Conservation (phyloP, 345 rosid genomes). For the Brassica juncea region DNA sequence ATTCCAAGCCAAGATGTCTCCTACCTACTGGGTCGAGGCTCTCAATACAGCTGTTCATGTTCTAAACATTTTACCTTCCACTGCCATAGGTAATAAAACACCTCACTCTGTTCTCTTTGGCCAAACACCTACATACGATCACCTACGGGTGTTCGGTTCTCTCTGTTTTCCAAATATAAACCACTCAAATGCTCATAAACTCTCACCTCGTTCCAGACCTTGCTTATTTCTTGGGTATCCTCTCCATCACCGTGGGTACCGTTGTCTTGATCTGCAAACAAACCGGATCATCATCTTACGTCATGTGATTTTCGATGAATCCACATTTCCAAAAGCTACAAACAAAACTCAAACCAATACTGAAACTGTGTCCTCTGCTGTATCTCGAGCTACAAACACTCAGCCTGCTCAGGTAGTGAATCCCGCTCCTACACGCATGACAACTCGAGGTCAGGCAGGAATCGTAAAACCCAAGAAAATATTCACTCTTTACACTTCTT, state of each 20-base stretch:
- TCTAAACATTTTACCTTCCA: not conserved
- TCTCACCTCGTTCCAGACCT: rapidly evolving
- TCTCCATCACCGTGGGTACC: not conserved
- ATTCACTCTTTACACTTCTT: not conserved
- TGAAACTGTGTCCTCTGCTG: no score
- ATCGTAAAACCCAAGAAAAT: not conserved
- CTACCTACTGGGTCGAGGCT: not conserved
- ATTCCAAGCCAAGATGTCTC: not conserved
- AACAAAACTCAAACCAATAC: no score
- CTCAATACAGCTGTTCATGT: not conserved
- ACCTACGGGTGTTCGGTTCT: not conserved
- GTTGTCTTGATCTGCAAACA: not conserved
- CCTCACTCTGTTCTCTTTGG: not conserved
- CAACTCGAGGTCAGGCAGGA: not conserved
- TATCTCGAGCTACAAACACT: no score
- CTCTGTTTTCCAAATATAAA: not conserved
- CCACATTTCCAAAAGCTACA: not conserved
- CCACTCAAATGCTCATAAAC: not conserved
- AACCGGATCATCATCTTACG: not conserved
- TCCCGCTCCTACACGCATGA: not conserved
- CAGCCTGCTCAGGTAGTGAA: no score
- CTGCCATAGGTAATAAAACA: not conserved
- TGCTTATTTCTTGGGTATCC: not conserved
- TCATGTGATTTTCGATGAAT: not conserved
- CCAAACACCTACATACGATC: not conserved